Evolutionary conservation across 805 yeast genomes (phyloP).

Genomic region (Wickerhamiella sorbophila): DNA sequence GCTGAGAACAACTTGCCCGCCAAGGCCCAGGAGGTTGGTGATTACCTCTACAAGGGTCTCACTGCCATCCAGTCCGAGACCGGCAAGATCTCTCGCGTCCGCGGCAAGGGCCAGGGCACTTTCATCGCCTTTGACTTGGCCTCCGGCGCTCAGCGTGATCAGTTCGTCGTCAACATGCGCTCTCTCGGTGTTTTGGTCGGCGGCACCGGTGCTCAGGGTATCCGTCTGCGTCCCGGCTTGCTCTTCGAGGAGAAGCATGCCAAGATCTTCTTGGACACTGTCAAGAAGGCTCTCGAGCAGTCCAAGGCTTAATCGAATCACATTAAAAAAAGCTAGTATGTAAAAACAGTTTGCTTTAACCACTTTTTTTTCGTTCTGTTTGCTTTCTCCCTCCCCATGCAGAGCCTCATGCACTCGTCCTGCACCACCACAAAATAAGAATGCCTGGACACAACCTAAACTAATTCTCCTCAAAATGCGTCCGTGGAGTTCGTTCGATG

Average conservation of each 20-base stretch:
- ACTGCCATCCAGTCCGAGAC: constrained; percentile 37
- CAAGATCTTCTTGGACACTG: constrained; percentile 40
- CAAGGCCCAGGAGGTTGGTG: constrained; percentile 48
- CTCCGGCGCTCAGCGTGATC: constrained; percentile 40
- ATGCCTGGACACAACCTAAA: too few relatives aligned
- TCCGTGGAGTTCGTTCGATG: constrained; percentile 16
- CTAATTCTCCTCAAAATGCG: too few relatives aligned
- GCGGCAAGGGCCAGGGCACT: constrained; percentile 66
- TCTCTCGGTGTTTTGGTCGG: constrained; percentile 63
- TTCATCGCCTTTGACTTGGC: constrained; percentile 71
- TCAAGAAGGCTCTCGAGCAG: constrained; percentile 26
- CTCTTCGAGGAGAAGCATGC: constrained; percentile 72
- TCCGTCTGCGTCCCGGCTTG: constrained; percentile 69
- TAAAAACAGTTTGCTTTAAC: too few relatives aligned
- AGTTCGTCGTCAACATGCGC: constrained; percentile 46
- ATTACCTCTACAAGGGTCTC: constrained; percentile 45
- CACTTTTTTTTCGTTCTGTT: too few relatives aligned
- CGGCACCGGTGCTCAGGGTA: constrained; percentile 68
- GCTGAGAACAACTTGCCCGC: constrained; percentile 43
- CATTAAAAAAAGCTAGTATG: background rate
- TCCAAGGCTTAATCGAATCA: background rate
- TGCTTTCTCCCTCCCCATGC: too few relatives aligned
- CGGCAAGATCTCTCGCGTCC: constrained; percentile 41
- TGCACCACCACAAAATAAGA: too few relatives aligned
- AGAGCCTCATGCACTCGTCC: too few relatives aligned